phyloP scores from a whole-genome alignment of 352 stramenopile species.

The Globisporangium emineosum region DNA sequence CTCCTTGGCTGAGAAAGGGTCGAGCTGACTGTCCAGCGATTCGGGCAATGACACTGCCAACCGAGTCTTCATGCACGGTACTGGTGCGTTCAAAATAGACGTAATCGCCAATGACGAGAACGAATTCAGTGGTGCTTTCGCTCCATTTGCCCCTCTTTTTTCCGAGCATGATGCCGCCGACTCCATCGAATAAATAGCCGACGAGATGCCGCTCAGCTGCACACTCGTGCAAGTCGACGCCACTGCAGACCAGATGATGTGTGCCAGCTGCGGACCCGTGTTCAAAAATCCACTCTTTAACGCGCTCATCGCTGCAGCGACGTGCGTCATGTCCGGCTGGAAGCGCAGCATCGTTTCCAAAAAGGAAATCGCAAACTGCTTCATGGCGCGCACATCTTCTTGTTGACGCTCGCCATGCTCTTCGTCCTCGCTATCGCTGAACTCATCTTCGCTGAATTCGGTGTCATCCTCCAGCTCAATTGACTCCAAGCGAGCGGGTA shows the following conservation, averaged over 20 bases:
- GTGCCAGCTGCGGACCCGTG: slow-evolving; percentile 59
- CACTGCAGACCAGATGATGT: slow-evolving; percentile 77
- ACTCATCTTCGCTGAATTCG: slow-evolving; percentile 19
- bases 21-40: slow-evolving; percentile 58
- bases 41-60: slow-evolving; percentile 65
- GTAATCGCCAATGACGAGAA: slow-evolving; percentile 75
- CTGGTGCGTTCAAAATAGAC: slow-evolving; percentile 52
- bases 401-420: slow-evolving; percentile 15
- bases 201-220: slow-evolving; percentile 70
- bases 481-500: slow-evolving; percentile 41
- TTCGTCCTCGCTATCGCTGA: slow-evolving; percentile 28
- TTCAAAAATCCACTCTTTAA: slow-evolving; percentile 75
- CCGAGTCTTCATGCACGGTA: slow-evolving; percentile 53
- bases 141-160: slow-evolving; percentile 12
- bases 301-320: slow-evolving; percentile 45
- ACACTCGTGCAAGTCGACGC: slow-evolving; percentile 58
- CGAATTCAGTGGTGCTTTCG: slow-evolving; percentile 20
- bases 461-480: slow-evolving; percentile 35
- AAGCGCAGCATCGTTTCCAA: slow-evolving; percentile 66
- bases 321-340: slow-evolving; percentile 54
- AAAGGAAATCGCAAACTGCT: slow-evolving; percentile 69
- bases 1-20: slow-evolving; percentile 72
- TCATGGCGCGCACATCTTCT: slow-evolving; percentile 68
- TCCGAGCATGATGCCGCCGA: slow-evolving; percentile 19
- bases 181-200: slow-evolving; percentile 56